Base-by-base conservation (phyloP, 2,329 filamentous ascomycete genomes). In the Cyphellophora europaea region DNA sequence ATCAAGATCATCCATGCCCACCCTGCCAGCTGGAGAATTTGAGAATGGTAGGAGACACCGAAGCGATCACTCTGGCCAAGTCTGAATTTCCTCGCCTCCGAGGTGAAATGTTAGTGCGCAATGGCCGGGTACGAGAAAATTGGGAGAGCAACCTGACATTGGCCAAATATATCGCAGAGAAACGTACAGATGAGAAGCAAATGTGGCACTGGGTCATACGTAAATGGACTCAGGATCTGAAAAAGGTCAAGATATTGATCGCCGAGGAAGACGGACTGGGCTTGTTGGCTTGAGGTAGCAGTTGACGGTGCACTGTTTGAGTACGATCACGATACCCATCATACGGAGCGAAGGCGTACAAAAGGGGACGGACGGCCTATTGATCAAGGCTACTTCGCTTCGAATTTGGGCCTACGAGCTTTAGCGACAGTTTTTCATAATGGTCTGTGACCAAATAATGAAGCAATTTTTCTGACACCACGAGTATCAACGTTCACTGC, bases 211-310 rank as follows among this genome's bases (percentile, higher is more conserved):
- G 42, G 19, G 45, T 48, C 3, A 44, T 43, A 8, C 38, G 45
- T 36, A 48, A 46, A 28, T 49, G 47, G 47, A 47, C 41, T 5
- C 47, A 49, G 35, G 47, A 49, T 27, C 23, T 49, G 37, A 47
- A 43, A 30, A 49, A 41, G 33, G 30, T 33, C 13, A 37, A 44
- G 27, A 43, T 49, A 8, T 30, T 49, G 17, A 41, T 49, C 3
- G 34, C 43, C 8, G 47, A 48, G 29, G 47, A 49, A 35, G 45
- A 49, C 23, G 47, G 47, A 5, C 35, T 49, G 27, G 47, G 45
- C 4, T 32, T 49, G 14, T 27, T 46, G 14, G n/a, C n/a, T n/a
- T 37, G 42, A 32, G 41, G 32, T n/a, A n/a, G n/a, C n/a, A 37
- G 10, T 11, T 25, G 12, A 27, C 25, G 5, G 27, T 11, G 8